Percentiles rank a stretch among this genome's conserved stretches.
phyloP scores from a whole-genome alignment of 192 early-diverging fungal species.

The Entomortierella beljakovae region DNA sequence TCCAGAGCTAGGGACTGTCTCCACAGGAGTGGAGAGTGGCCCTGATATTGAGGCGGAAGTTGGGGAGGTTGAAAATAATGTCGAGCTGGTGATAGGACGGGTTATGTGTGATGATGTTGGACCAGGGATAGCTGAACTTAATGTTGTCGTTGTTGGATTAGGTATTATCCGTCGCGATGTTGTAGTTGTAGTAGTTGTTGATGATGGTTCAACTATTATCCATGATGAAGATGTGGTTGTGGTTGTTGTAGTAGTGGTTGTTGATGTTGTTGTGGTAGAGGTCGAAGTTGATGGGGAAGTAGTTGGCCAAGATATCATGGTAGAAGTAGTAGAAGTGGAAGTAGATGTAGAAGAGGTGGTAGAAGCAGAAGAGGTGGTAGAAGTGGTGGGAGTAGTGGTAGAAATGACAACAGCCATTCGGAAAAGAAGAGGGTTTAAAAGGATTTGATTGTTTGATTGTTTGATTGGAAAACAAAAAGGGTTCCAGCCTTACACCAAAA shows the following conservation, averaged over 20 bases:
- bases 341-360: neutral
- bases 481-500: no score
- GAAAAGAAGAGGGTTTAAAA: no score
- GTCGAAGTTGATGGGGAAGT: constrained; percentile 7
- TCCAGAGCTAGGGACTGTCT: constrained; percentile 4
- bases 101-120: neutral
- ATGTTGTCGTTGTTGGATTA: neutral
- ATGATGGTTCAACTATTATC: neutral
- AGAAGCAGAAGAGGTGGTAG: no score
- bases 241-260: neutral
- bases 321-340: neutral
- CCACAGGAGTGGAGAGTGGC: neutral
- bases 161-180: neutral
- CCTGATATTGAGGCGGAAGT: neutral
- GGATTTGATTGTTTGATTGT: no score
- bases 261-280: neutral
- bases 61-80: neutral
- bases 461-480: no score
- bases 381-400: no score
- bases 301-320: neutral
- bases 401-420: no score
- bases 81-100: neutral
- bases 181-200: constrained; percentile 2
- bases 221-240: neutral
- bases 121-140: neutral